Conservation (phyloP, 495 filamentous ascomycete genomes). For the Trichoderma reesei region DNA sequence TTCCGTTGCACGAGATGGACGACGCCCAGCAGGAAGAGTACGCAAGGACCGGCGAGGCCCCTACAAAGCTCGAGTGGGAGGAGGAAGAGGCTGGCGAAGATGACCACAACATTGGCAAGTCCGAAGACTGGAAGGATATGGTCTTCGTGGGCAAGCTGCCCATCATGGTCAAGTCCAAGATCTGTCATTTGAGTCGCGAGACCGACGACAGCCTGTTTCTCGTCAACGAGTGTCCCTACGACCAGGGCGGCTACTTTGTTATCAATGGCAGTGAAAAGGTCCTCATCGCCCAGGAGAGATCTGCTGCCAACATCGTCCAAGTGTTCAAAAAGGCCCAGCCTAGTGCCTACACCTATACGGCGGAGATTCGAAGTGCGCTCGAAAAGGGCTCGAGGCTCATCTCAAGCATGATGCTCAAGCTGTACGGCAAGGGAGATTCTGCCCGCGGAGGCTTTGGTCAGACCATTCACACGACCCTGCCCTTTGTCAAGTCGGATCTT, state of each 20-base stretch:
- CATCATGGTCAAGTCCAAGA: constrained; percentile 93
- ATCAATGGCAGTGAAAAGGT: constrained; percentile 99
- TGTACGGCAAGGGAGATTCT: constrained; percentile 73
- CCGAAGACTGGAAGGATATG: constrained; percentile 29
- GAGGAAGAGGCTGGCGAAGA: constrained; percentile 34
- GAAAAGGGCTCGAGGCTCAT: constrained; percentile 94
- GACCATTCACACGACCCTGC: constrained; percentile 78
- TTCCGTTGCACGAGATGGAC: constrained; percentile 51
- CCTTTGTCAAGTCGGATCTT: constrained; percentile 88
- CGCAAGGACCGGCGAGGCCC: constrained; percentile 35
- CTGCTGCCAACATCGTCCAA: constrained; percentile 95
- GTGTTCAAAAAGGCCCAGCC: constrained; percentile 94
- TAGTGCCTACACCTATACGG: constrained; percentile 79
- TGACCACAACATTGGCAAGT: constrained; percentile 29
- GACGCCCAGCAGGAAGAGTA: constrained; percentile 47
- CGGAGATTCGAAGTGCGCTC: constrained; percentile 90
- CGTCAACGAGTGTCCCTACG: constrained; percentile 92
- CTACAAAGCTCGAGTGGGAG: constrained; percentile 49
- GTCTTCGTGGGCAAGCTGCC: constrained; percentile 91
- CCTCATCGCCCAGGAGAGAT: constrained; percentile 92
- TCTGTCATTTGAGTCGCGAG: constrained; percentile 76
- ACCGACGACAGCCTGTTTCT: constrained; percentile 72
- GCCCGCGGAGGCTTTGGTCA: constrained; percentile 70
- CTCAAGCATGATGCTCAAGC: constrained; percentile 78
- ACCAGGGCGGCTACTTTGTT: constrained; percentile 96